Evolutionary conservation across 495 filamentous ascomycete species (phyloP), one percentile per base, ranked within the genome.

Genomic region (Xylaria acuta): DNA sequence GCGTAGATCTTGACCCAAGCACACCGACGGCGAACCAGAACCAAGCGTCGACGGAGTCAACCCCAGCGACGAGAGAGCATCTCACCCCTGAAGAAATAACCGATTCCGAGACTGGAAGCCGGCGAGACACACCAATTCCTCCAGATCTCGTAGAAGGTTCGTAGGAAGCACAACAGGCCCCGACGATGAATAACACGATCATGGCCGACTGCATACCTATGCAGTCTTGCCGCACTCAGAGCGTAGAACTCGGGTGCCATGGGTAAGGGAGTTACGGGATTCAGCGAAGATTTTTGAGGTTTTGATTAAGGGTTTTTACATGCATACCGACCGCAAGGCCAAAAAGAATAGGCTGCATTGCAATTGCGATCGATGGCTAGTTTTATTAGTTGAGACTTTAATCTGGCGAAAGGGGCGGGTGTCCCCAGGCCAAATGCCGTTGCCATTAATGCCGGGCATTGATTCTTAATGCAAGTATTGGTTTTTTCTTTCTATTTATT

Each of bases 1-100:
- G 69, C 20, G 58, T 73, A n/a, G 80, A 81, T 18, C 22, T 79
- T 25, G 76, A 80, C 64, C 70, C 73, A 75, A 81, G 75, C 58
- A 85, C 82, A 25, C 82, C 83, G 16, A 80, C 79, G 0, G n/a
- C 27, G 3, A 65, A 7, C 27, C 71, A 40, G 5, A 36, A 25
- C 32, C 9, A 25, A 74, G 34, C 25, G n/a, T 64, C 38, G 12
- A 45, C 22, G 16, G 64, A 59, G 60, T 40, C 22, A 4, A 16
- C 49, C n/a, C 38, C 70, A 25, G 20, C 58, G 3, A 64, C 71
- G 12, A 58, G 47, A 18, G 18, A 27, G 22, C 54, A 36, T 5
- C 72, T 75, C 27, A 71, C 64, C 18, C 64, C 67, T 47, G 58
- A 32, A 27, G 76, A 75, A n/a, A 32, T 67, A 12, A 53, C 66